phyloP scores from a whole-genome alignment of 2,329 filamentous ascomycete species.

The Diaporthe ampelina region DNA sequence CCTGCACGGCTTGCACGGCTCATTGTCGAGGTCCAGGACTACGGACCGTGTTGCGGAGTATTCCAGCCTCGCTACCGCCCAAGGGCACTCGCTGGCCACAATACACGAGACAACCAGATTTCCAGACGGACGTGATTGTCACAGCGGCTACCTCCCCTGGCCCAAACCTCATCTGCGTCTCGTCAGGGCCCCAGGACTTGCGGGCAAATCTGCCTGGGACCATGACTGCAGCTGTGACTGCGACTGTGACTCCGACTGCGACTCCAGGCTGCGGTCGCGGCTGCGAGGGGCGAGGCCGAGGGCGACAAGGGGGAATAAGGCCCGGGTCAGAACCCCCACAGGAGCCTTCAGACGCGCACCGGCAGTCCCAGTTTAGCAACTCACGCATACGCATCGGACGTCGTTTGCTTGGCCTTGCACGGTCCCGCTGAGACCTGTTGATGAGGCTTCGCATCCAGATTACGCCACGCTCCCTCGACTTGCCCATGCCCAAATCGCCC shows the following conservation, averaged over 20 bases:
- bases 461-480: slow-evolving; percentile 15
- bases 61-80: slow-evolving; percentile 9
- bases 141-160: neutral
- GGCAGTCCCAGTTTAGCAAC: neutral
- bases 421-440: slow-evolving; percentile 28
- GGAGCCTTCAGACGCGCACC: neutral
- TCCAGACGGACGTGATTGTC: neutral
- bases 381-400: slow-evolving; percentile 17
- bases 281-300: neutral
- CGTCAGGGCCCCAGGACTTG: neutral
- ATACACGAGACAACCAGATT: neutral
- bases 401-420: slow-evolving; percentile 34
- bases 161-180: neutral
- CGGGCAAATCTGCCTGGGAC: neutral
- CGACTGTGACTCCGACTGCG: neutral
- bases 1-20: slow-evolving; percentile 18
- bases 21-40: neutral
- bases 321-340: neutral
- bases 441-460: slow-evolving; percentile 25
- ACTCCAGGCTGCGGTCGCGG: neutral
- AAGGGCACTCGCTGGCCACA: neutral
- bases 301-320: neutral
- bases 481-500: neutral
- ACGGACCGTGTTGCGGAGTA: slow-evolving; percentile 19
- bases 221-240: slow-evolving; percentile 2